A percentile compares a stretch with the other conserved stretches of the same genome.
Conservation (phyloP, 2,329 filamentous ascomycete species). For the Chlorencoelia australis region DNA sequence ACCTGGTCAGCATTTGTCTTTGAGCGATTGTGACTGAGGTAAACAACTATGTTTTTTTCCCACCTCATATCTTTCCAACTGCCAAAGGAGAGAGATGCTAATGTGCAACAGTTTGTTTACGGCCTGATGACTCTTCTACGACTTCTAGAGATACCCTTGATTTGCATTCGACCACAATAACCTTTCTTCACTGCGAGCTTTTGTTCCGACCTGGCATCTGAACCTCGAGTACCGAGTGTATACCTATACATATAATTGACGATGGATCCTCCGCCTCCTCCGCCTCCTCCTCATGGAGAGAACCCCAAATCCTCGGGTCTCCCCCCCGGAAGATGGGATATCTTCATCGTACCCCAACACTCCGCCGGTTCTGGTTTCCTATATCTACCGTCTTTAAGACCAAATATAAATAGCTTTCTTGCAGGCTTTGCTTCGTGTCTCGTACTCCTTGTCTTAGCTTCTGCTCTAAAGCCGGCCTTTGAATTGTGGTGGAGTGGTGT, state of each 20-base stretch:
- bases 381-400: conserved; percentile 82
- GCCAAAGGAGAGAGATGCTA: no score
- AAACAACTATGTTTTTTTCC: no score
- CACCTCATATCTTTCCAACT: no score
- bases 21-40: no score
- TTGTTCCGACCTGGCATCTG: no score
- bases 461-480: conserved; percentile 62
- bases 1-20: no score
- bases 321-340: conserved; percentile 87
- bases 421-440: conserved; percentile 76
- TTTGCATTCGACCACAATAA: no score
- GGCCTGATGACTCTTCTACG: no score
- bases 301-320: conserved; percentile 63
- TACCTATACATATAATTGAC: conserved; percentile 5
- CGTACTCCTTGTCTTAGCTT: conserved; percentile 61
- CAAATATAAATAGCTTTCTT: conserved; percentile 82
- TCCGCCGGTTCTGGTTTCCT: conserved; percentile 82
- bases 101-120: no score
- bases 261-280: conserved; percentile 44
- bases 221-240: no score
- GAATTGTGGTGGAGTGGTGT: conserved; percentile 64
- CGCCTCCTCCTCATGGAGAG: conserved; percentile 77
- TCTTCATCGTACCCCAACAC: conserved; percentile 91
- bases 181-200: no score
- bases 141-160: no score